Evolutionary conservation across 1,284 basidiomycete genomes (phyloP).

Genomic region (Phlebopus sp.): DNA sequence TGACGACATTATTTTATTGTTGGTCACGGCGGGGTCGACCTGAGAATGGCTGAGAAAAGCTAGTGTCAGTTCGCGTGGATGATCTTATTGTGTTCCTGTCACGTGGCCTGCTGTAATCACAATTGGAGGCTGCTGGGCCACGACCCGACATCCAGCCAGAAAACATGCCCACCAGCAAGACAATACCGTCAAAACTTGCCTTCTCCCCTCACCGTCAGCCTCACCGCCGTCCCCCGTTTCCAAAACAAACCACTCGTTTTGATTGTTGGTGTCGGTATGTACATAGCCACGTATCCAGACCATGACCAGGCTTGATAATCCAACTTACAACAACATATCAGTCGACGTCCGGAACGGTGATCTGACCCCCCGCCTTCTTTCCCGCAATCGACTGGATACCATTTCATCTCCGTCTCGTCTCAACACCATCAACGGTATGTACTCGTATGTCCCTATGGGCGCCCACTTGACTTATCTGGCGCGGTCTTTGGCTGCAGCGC

Average conservation of each 20-base stretch:
- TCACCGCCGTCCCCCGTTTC: neutral
- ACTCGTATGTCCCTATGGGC: neutral
- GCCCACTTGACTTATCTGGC: constrained; percentile 5
- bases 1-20: too few relatives aligned
- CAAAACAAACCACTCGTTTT: neutral
- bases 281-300: constrained; percentile 8
- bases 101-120: constrained; percentile 9
- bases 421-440: constrained; percentile 9
- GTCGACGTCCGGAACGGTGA: neutral
- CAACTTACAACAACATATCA: constrained; percentile 2
- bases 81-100: constrained; percentile 8
- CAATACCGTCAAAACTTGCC: constrained; percentile 1
- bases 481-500: neutral
- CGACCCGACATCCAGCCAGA: constrained; percentile 1
- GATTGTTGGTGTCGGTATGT: neutral
- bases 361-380: neutral
- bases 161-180: constrained; percentile 20
- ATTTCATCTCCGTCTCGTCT: neutral
- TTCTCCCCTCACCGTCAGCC: neutral
- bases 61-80: too few relatives aligned
- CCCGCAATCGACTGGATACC: neutral
- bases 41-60: too few relatives aligned
- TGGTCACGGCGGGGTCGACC: too few relatives aligned
- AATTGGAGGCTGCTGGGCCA: constrained; percentile 3
- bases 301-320: constrained; percentile 3